phyloP scores from a whole-genome alignment of 2,329 filamentous ascomycete species.

The Metarhizium album region DNA sequence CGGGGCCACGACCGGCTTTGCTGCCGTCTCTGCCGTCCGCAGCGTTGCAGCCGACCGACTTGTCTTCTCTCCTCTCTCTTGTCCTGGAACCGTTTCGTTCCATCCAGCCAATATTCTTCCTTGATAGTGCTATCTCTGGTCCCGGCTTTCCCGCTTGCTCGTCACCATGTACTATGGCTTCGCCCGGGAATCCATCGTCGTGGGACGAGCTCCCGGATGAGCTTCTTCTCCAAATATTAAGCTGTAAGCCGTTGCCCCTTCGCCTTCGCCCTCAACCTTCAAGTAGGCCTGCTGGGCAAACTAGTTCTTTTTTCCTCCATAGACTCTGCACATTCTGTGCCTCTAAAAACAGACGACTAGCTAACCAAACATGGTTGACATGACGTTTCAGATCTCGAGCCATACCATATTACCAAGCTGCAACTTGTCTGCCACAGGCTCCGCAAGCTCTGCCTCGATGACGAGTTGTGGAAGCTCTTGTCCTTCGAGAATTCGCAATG shows the following conservation, averaged over 20 bases:
- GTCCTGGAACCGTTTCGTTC: no score
- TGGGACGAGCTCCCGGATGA: slow-evolving; percentile 50
- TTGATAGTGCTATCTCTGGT: not conserved
- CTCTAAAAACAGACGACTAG: not conserved
- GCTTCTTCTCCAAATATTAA: slow-evolving; percentile 51
- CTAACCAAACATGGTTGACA: not conserved
- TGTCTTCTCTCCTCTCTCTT: not conserved
- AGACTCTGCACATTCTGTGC: not conserved
- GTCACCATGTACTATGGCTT: slow-evolving; percentile 19
- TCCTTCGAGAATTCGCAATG: slow-evolving; percentile 63
- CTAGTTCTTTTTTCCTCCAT: not conserved
- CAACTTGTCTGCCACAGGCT: slow-evolving; percentile 61
- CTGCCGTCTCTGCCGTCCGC: no score
- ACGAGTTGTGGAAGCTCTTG: slow-evolving; percentile 63
- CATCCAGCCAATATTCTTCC: not conserved
- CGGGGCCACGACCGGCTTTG: not conserved
- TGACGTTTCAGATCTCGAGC: slow-evolving; percentile 22
- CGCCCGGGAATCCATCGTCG: slow-evolving; percentile 11
- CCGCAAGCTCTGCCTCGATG: slow-evolving; percentile 58
- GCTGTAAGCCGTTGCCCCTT: slow-evolving; percentile 34
- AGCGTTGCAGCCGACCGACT: not conserved
- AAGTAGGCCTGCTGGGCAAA: not conserved
- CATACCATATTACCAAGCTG: slow-evolving; percentile 42
- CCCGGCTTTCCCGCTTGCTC: not conserved
- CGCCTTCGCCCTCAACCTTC: not conserved